Evolutionary conservation across 305 asterid species (phyloP), one percentile per base, ranked within the genome.

Genomic region (Solanum aculeatissimum): DNA sequence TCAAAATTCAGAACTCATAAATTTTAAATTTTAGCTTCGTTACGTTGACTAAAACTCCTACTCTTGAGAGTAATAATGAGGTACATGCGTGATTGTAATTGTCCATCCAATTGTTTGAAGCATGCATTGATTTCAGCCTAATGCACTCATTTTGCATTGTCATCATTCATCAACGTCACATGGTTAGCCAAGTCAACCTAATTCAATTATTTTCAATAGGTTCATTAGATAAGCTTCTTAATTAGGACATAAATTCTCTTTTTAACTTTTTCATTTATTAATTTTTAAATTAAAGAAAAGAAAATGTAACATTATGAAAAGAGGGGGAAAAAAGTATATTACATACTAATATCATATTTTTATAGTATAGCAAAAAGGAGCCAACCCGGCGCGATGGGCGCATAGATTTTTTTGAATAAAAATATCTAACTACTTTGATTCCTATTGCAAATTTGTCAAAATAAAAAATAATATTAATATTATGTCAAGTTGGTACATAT

Each of bases 381-480:
- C 65, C 83, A 43, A 58, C 53, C 75, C 85, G 83, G 88, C 92
- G 93, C 86, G 92, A 91, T 86, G 87, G 86, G 87, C 92, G 93
- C 91, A 88, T 51, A 86, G 88, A 88, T 91, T 83, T 18, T 18
- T 85, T 65, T 74, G 60, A 84, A 70, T 65, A 58, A 2, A 49
- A 49, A 10, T 9, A 49, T 25, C 65, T 77, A 77, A 77, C 63
- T 63, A 77, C 65, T 77, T 51, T 77, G 82, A 49, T 77, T 49
- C 63, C 65, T 9, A 47, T 47, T 10, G 60, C 23, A 47, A 47
- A 74, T 13, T 77, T 49, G 82, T 32, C 21, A 47, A 49, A 49
- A 77, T 35, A 35, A 11, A 60, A 1, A n/a, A 21, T 7, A 18
- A 53, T 55, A 55, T 4, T 55, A 53, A 0, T 47, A 57, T 6